Evolutionary conservation across 2,329 filamentous ascomycete species (phyloP).

Genomic region (Didymella sp.): DNA sequence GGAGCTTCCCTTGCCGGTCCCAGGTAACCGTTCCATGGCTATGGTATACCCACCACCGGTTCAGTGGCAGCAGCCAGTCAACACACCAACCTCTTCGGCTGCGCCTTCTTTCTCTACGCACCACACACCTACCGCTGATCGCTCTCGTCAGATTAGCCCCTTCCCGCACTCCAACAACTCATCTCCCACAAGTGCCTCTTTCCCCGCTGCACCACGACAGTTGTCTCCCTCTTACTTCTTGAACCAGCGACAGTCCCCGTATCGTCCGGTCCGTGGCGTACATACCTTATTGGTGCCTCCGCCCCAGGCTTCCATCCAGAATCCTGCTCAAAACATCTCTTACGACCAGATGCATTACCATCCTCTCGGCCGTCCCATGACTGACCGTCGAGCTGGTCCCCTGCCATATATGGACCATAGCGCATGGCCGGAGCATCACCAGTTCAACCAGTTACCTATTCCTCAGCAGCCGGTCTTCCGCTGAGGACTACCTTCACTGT

Average conservation of each 20-base stretch:
- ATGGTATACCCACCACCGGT: conserved; percentile 72
- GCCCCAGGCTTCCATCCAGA: conserved; percentile 77
- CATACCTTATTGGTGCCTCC: conserved; percentile 91
- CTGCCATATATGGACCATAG: conserved; percentile 54
- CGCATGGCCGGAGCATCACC: conserved; percentile 48
- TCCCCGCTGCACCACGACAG: conserved; percentile 69
- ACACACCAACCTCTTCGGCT: conserved; percentile 43
- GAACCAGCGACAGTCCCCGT: conserved; percentile 87
- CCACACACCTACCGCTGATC: conserved; percentile 43
- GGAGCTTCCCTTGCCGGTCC: conserved; percentile 55
- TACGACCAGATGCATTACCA: conserved; percentile 61
- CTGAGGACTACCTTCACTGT: conserved; percentile 20
- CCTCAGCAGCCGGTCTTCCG: conserved; percentile 49
- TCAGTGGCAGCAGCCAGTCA: conserved; percentile 58
- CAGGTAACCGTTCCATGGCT: conserved; percentile 74
- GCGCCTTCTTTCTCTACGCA: conserved; percentile 37
- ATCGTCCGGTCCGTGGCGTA: conserved; percentile 86
- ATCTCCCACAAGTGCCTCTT: conserved; percentile 75
- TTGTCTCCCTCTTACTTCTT: conserved; percentile 89
- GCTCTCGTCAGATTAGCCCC: conserved; percentile 60
- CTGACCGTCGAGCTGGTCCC: conserved; percentile 54
- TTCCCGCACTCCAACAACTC: conserved; percentile 61
- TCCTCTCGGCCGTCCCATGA: conserved; percentile 55
- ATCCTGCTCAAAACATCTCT: conserved; percentile 52
- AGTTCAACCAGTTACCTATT: conserved; percentile 49